Evolutionary conservation across 1,284 basidiomycete genomes (phyloP).

Genomic region (Microbotryum silenes-acaulis): DNA sequence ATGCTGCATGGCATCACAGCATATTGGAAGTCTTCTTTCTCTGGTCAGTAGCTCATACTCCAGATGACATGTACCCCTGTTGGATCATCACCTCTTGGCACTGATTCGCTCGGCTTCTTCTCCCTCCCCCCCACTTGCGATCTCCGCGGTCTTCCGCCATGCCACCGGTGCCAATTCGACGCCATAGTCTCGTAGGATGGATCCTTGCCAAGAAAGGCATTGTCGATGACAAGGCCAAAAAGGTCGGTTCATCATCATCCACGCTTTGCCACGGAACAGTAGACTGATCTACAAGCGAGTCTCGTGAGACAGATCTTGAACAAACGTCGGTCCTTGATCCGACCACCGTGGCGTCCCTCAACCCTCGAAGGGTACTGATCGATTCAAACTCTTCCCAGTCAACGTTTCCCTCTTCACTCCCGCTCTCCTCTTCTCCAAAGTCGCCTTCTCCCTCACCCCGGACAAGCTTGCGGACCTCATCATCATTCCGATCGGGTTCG

Average conservation of each 20-base stretch:
- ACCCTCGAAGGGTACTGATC: neutral
- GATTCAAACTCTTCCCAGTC: neutral
- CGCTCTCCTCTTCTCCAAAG: slow-evolving; percentile 43
- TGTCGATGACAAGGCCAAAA: slow-evolving; percentile 42
- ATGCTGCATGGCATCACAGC: slow-evolving; percentile 1
- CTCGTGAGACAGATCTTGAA: slow-evolving; percentile 19
- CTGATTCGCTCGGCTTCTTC: neutral
- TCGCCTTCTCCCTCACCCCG: slow-evolving; percentile 44
- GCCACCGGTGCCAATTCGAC: too few relatives aligned
- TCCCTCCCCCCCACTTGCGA: neutral
- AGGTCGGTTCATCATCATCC: slow-evolving; percentile 12
- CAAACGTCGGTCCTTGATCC: neutral
- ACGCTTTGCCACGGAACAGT: too few relatives aligned
- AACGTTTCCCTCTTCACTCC: slow-evolving; percentile 34
- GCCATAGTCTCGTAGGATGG: slow-evolving; percentile 39
- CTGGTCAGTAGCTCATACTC: slow-evolving; percentile 7
- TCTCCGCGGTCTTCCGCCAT: too few relatives aligned
- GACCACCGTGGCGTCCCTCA: neutral
- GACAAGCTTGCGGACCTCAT: slow-evolving; percentile 41
- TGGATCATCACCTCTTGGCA: neutral
- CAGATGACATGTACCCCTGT: neutral
- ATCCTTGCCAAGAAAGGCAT: slow-evolving; percentile 41
- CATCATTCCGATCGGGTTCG: slow-evolving; percentile 42
- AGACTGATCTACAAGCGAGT: neutral
- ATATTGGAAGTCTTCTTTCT: slow-evolving; percentile 31